Evolutionary conservation across 2,329 filamentous ascomycete species (phyloP), one percentile per base, ranked within the genome.

Genomic region (Phyllosticta paracitricarpa): DNA sequence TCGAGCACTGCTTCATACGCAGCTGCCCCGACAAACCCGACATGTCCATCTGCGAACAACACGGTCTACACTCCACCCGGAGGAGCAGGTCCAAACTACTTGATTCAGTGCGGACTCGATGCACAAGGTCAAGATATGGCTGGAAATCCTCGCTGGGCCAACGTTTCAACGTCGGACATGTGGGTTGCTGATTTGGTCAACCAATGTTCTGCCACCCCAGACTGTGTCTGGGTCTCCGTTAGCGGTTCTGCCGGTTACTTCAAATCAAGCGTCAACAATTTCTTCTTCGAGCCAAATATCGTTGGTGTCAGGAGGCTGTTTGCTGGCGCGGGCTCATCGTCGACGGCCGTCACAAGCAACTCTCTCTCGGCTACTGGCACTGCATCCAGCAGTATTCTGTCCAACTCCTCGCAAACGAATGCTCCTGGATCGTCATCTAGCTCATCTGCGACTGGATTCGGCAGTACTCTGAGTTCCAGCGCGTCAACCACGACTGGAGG

Each of bases 91-190:
- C n/a, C 33, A 8, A 17, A n/a, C 19, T 60, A 33, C 54, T 10
- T 52, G 2, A n/a, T 60, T 22, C 17, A 55, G 9, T 60, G 58
- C 35, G 54, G 54, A 33, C 22, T 24, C 17, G 53, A 56, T 22
- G 33, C 6, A 19, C 55, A 60, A 54, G 58, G 58, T 12, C 14
- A 19, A 3, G 30, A 60, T 24, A 51, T 60, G 35, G n/a, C 25
- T 6, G 54, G 35, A 53, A 60, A 60, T 35, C 58, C 54, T 10
- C 54, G 40, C 35, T 60, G 40, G 24, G 58, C 58, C 2, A 48
- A 48, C 14, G 35, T 48, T 14, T 10, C 35, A 48, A 48, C 35
- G 5, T 2, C 35, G 17, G 35, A 48, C 14, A 48, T 48, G 35
- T 48, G 35, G 35, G 35, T 48, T 5, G 35, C 35, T 2, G 35